Conservation (phyloP, 208 protist species). For the Trypanosoma cruzi region DNA sequence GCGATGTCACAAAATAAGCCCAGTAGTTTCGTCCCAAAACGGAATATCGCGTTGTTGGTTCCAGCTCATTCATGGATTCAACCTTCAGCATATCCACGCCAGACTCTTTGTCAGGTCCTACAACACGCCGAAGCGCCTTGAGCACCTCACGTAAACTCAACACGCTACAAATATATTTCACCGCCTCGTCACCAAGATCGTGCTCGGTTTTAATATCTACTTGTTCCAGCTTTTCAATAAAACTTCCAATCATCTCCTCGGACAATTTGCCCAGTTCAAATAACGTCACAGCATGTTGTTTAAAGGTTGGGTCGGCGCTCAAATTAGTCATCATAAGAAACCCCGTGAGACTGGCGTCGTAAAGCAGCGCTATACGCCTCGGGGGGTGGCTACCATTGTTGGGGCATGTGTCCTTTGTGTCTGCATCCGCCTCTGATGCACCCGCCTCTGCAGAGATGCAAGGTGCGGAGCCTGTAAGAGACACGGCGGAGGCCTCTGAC, state of each 20-base stretch:
- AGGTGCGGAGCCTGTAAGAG: neutral
- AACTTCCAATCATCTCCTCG: conserved; percentile 72
- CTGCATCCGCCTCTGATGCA: neutral
- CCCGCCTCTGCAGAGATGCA: neutral
- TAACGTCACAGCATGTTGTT: conserved; percentile 89
- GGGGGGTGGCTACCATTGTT: conserved; percentile 33
- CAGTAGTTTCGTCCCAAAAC: conserved; percentile 91
- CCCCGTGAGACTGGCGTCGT: conserved; percentile 95
- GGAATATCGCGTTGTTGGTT: conserved; percentile 83
- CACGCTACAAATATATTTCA: conserved; percentile 87
- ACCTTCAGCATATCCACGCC: conserved; percentile 90
- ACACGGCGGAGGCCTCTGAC: conserved; percentile 2
- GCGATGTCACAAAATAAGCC: conserved; percentile 68
- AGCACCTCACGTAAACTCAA: conserved; percentile 75
- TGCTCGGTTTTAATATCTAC: conserved; percentile 44
- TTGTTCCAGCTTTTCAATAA: conserved; percentile 70
- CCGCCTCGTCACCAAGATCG: conserved; percentile 79
- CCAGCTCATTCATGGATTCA: conserved; percentile 91
- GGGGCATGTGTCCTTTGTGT: neutral
- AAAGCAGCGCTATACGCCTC: conserved; percentile 95
- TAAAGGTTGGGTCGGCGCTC: conserved; percentile 81
- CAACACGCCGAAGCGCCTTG: conserved; percentile 46
- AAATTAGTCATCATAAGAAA: conserved; percentile 99
- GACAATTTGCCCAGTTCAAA: conserved; percentile 92
- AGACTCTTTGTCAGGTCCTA: conserved; percentile 38